Conservation (phyloP, 1,139 yeast species). For the Blastobotrys malaysiensis region DNA sequence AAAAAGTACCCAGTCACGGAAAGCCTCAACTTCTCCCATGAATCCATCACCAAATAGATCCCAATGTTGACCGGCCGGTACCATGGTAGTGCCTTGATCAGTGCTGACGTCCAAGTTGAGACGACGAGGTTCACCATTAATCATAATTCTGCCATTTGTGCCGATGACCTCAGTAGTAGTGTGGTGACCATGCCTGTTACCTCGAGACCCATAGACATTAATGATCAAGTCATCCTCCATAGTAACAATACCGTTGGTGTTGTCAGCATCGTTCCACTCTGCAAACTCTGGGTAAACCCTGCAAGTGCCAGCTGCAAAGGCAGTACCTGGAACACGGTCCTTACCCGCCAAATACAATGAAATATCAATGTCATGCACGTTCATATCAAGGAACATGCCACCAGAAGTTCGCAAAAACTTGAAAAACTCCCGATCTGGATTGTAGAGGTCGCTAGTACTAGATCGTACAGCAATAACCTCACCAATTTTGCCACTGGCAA, state of each 20-base stretch:
- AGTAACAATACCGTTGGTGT: slow-evolving; percentile 16
- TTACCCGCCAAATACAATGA: slow-evolving; percentile 17
- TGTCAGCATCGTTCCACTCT: slow-evolving; percentile 21
- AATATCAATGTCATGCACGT: slow-evolving; percentile 19
- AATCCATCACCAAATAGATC: slow-evolving; percentile 17
- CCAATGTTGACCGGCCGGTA: slow-evolving; percentile 10
- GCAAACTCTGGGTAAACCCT: slow-evolving; percentile 17
- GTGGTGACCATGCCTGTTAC: slow-evolving; percentile 21
- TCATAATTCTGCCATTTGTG: slow-evolving; percentile 10
- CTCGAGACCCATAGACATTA: slow-evolving; percentile 15
- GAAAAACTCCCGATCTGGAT: slow-evolving; percentile 7
- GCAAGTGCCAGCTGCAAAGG: slow-evolving; percentile 19
- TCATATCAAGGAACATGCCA: slow-evolving; percentile 20
- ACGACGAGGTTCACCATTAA: slow-evolving; percentile 4
- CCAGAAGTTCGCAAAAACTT: slow-evolving; percentile 18
- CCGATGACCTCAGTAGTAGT: slow-evolving; percentile 18
- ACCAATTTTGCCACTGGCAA: slow-evolving; percentile 17
- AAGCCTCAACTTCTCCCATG: slow-evolving; percentile 14
- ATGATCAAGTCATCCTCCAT: slow-evolving; percentile 12
- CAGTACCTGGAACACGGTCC: slow-evolving; percentile 15
- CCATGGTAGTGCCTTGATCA: slow-evolving; percentile 15
- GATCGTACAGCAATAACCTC: slow-evolving; percentile 20
- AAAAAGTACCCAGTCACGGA: slow-evolving; percentile 17
- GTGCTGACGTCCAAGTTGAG: slow-evolving; percentile 15
- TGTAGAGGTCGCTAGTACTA: slow-evolving; percentile 13